Conservation (phyloP, 805 yeast species). For the Yarrowia phangngaensis region DNA sequence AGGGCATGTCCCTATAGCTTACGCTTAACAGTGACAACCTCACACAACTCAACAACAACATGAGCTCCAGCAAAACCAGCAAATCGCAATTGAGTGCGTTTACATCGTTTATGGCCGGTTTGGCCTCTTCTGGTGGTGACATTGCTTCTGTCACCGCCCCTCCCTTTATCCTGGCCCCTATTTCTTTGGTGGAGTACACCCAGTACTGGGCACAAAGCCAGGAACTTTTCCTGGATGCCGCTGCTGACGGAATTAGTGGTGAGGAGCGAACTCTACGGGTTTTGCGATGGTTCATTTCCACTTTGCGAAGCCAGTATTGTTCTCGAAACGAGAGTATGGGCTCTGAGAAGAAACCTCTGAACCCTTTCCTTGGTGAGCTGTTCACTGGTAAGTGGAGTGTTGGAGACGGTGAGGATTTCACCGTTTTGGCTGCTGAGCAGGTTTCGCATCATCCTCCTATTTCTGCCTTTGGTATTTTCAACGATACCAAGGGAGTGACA, state of each 20-base stretch:
- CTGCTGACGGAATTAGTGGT: slow-evolving; percentile 41
- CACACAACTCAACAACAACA: not conserved
- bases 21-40: too few relatives aligned
- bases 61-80: slow-evolving; percentile 22
- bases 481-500: slow-evolving; percentile 62
- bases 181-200: slow-evolving; percentile 84
- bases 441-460: slow-evolving; percentile 97
- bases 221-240: slow-evolving; percentile 72
- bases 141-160: slow-evolving; percentile 94
- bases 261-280: slow-evolving; percentile 75
- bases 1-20: too few relatives aligned
- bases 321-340: slow-evolving; percentile 89
- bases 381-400: slow-evolving; percentile 81
- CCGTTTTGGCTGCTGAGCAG: slow-evolving; percentile 80
- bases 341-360: slow-evolving; percentile 94
- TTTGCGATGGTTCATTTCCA: slow-evolving; percentile 84
- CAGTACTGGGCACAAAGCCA: slow-evolving; percentile 96
- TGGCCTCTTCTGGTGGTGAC: slow-evolving; percentile 91
- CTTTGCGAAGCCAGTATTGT: slow-evolving; percentile 89
- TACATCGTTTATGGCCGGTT: slow-evolving; percentile 86
- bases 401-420: slow-evolving; percentile 60
- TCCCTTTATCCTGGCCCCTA: slow-evolving; percentile 89
- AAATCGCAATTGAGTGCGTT: slow-evolving; percentile 47
- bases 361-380: slow-evolving; percentile 93
- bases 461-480: slow-evolving; percentile 83